Evolutionary conservation across 2,329 filamentous ascomycete species (phyloP).

Genomic region (Trichoderma brevicompactum): DNA sequence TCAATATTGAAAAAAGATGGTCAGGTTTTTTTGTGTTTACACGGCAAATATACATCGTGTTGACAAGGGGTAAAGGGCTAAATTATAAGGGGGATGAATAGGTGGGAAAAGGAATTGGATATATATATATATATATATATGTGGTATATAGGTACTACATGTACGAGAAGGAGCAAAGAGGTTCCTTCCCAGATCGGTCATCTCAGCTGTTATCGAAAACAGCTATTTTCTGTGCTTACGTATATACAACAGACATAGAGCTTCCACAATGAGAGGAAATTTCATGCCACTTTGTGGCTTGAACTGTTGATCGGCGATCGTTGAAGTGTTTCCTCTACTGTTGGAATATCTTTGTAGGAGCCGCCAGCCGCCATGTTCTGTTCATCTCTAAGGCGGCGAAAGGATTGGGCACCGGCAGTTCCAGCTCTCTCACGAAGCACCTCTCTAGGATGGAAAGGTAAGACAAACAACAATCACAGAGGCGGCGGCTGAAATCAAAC

Average conservation of each 20-base stretch:
- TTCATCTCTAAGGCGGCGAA: slow-evolving; percentile 45
- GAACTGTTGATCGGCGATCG: too few relatives aligned
- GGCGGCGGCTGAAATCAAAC: slow-evolving; percentile 18
- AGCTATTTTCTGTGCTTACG: not conserved
- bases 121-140: too few relatives aligned
- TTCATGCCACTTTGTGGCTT: not conserved
- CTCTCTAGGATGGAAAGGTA: slow-evolving; percentile 37
- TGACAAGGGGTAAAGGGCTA: not conserved
- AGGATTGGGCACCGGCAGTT: slow-evolving; percentile 43
- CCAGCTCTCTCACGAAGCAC: slow-evolving; percentile 35
- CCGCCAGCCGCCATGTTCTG: slow-evolving; percentile 42
- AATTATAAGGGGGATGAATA: not conserved
- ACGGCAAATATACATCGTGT: not conserved
- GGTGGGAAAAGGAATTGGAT: not conserved
- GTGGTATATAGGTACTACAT: not conserved
- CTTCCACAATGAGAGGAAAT: not conserved
- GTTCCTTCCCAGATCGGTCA: not conserved
- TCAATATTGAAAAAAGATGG: not conserved
- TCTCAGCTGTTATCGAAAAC: not conserved
- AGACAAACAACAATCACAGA: not conserved
- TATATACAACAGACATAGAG: not conserved
- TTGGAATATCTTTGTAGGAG: too few relatives aligned
- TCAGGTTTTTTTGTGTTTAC: not conserved
- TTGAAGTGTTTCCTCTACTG: too few relatives aligned
- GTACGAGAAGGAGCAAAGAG: not conserved